Conservation (phyloP, 169 alveolate genomes). For the Gregarina niphandrodes region DNA sequence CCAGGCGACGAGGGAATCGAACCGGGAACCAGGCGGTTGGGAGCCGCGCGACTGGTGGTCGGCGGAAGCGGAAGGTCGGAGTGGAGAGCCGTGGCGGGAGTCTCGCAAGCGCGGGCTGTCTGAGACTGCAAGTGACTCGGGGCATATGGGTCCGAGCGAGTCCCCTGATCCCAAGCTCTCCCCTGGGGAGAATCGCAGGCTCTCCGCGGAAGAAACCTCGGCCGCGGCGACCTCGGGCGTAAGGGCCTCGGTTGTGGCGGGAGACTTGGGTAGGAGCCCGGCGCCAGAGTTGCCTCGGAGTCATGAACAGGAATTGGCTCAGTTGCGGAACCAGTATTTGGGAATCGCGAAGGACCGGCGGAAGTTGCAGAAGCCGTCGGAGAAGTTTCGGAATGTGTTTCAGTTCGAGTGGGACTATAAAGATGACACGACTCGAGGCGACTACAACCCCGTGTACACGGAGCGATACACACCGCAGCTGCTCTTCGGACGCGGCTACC, state of each 20-base stretch:
- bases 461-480: constrained; percentile 55
- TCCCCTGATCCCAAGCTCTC: background rate
- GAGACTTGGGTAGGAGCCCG: background rate
- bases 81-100: too few species aligned
- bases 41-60: too few species aligned
- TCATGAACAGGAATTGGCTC: constrained; percentile 49
- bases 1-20: background rate
- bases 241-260: background rate
- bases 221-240: background rate
- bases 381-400: constrained; percentile 46
- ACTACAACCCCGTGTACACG: constrained; percentile 57
- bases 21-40: too few species aligned
- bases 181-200: background rate
- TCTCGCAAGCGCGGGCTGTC: too few species aligned
- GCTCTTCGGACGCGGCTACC: constrained; percentile 62
- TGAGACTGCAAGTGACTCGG: too few species aligned
- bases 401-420: constrained; percentile 59
- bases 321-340: constrained; percentile 50
- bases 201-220: background rate
- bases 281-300: background rate
- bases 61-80: too few species aligned
- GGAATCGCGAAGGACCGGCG: constrained; percentile 53
- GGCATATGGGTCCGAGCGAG: background rate
- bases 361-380: constrained; percentile 65
- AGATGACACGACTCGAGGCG: constrained; percentile 52